Evolutionary conservation across 2,329 filamentous ascomycete genomes (phyloP), one percentile per base, ranked within the genome.

Genomic region (Verruconis gallopava): DNA sequence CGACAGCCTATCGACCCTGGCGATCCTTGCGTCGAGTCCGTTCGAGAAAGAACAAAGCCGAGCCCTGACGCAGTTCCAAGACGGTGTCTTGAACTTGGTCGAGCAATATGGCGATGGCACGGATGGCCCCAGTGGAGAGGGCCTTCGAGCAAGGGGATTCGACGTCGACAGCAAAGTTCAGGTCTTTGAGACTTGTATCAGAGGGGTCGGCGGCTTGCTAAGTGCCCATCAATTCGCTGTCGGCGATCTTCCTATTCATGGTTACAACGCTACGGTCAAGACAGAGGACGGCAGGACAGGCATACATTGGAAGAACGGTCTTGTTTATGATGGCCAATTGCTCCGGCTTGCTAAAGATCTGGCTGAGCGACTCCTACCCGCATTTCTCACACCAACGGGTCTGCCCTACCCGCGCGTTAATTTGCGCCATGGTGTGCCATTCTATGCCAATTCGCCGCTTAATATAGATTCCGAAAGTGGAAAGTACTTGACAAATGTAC

Each of bases 111-210:
- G 89, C 3, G 88, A 95, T 60, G 89, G 88, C 2, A 77, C 77
- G 21, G 62, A 68, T 5, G 80, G 82, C 3, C 67, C 73, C 12
- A 69, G 71, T 4, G 85, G 83, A 4, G 71, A 75, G 54, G 89
- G 89, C 3, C 67, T 72, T 44, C 71, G 85, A 48, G 78, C 79
- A 3, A 73, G 77, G 42, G 91, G 86, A 0, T 98, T 98, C 54
- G 85, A 98, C 59, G 68, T 94, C 32, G 89, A 98, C 61, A 94
- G 88, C 65, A 98, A 96, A 62, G 91, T 98, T 2, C 89, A 98
- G 63, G 85, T 98, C 30, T 98, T 98, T 55, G 91, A 98, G 66
- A 96, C 89, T 1, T 89, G 94, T 25, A 98, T 98, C 51, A 75
- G 91, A 45, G 91, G 89, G 13, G 75, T 93, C 36, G 91, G 91